These are phyloP conservation scores for Phlebiopsis gigantea DNA, from an alignment of 768 basidiomycete species.

Conservation along the genomic window DNA sequence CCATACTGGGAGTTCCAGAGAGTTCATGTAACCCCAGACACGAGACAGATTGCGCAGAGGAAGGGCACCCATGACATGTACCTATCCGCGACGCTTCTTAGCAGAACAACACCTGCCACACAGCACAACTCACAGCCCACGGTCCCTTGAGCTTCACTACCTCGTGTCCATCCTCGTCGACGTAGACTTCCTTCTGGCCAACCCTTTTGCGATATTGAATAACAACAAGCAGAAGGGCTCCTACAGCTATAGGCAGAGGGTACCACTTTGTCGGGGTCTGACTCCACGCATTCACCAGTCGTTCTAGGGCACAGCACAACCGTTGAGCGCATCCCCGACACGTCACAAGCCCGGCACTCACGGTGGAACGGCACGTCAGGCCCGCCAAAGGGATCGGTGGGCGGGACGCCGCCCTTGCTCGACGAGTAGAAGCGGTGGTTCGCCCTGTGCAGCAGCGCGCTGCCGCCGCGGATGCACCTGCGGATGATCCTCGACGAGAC, in stretches of 20 bases:
- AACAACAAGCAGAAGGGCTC: constrained; percentile 79
- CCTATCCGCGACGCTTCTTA: constrained; percentile 37
- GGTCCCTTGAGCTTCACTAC: constrained; percentile 80
- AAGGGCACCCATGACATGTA: constrained; percentile 94
- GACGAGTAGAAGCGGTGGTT: constrained; percentile 15
- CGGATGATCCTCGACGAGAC: constrained; percentile 9
- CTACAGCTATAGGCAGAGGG: constrained; percentile 86
- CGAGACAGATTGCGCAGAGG: constrained; percentile 95
- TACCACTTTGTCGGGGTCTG: constrained; percentile 94
- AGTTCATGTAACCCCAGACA: constrained; percentile 94
- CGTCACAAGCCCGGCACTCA: constrained; percentile 5
- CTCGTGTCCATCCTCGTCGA: constrained; percentile 82
- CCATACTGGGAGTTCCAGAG: constrained; percentile 91
- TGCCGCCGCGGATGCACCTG: constrained; percentile 13
- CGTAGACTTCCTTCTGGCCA: constrained; percentile 58
- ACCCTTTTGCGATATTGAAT: constrained; percentile 67
- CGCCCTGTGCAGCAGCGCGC: constrained; percentile 4
- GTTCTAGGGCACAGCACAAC: constrained; percentile 34
- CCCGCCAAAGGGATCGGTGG: constrained; percentile 13
- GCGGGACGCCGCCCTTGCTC: constrained; percentile 6
- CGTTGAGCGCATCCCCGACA: background rate
- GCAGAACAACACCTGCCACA: background rate
- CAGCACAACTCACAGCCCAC: constrained; percentile 68
- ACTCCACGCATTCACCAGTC: constrained; percentile 72
- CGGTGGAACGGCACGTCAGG: constrained; percentile 12